phyloP scores from a whole-genome alignment of 169 alveolate species.

The Cryptosporidium bovis region DNA sequence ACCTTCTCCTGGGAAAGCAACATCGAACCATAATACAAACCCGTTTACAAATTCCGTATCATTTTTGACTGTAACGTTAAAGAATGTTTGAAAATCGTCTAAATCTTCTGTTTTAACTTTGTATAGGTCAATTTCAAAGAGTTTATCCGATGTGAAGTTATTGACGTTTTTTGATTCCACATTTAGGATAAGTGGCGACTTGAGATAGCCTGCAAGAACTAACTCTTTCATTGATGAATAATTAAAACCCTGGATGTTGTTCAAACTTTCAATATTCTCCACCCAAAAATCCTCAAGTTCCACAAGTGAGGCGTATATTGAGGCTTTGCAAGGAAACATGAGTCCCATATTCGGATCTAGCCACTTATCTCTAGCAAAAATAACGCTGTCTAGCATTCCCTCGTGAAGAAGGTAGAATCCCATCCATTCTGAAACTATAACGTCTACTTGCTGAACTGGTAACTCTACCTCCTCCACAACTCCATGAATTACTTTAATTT shows the following conservation, averaged over 20 bases:
- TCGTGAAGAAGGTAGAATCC: conserved; percentile 89
- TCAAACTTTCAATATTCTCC: conserved; percentile 39
- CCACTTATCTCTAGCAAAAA: conserved; percentile 88
- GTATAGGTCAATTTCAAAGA: conserved; percentile 10
- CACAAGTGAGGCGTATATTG: conserved; percentile 58
- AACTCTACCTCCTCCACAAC: conserved; percentile 85
- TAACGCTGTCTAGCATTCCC: conserved; percentile 87
- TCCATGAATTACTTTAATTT: conserved; percentile 80
- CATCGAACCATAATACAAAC: conserved; percentile 73
- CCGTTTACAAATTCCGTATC: conserved; percentile 60
- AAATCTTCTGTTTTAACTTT: conserved; percentile 27
- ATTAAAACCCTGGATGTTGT: conserved; percentile 49
- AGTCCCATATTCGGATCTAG: conserved; percentile 74
- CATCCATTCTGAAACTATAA: conserved; percentile 89
- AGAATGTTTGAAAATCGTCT: conserved; percentile 2
- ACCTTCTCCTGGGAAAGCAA: conserved; percentile 39
- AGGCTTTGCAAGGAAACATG: conserved; percentile 61
- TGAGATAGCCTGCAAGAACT: conserved; percentile 27
- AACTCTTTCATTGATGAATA: conserved; percentile 37
- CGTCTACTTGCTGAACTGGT: conserved; percentile 80
- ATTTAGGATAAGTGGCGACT: conserved; percentile 23
- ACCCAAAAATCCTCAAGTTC: conserved; percentile 68
- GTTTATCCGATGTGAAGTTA: conserved; percentile 12
- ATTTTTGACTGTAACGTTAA: conserved; percentile 2
- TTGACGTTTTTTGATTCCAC: conserved; percentile 36